Evolutionary conservation across 2,329 filamentous ascomycete species (phyloP).

Genomic region (Chaetomiaceae sp.): DNA sequence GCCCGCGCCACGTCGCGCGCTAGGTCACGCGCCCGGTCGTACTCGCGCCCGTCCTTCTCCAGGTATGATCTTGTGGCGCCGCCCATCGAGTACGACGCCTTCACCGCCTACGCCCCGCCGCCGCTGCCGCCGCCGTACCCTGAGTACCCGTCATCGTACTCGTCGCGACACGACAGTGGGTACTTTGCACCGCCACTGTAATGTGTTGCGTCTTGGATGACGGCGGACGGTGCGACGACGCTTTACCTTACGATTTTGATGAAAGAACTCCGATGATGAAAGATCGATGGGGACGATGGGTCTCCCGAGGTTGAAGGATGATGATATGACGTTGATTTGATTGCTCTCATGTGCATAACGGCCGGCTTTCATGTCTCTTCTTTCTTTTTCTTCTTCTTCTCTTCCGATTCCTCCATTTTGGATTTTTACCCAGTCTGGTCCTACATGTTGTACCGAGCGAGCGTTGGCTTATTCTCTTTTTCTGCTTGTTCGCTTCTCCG

Average conservation of each 20-base stretch:
- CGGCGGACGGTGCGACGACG: background rate
- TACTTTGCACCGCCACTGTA: slow-evolving; percentile 2
- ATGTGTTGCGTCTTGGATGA: slow-evolving; percentile 5
- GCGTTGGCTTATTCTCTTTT: slow-evolving; percentile 22
- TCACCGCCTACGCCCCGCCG: slow-evolving; percentile 6
- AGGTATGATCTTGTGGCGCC: background rate
- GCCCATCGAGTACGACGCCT: slow-evolving; percentile 14
- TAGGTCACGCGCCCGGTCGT: slow-evolving; percentile 46
- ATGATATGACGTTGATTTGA: slow-evolving; percentile 12
- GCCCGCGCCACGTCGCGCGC: slow-evolving; percentile 33
- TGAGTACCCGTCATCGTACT: slow-evolving; percentile 18
- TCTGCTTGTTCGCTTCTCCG: slow-evolving; percentile 22
- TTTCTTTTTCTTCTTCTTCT: slow-evolving; percentile 20
- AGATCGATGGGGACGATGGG: background rate
- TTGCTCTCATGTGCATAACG: slow-evolving; percentile 10
- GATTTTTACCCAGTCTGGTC: background rate
- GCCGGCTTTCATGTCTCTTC: slow-evolving; percentile 13
- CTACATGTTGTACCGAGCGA: slow-evolving; percentile 17
- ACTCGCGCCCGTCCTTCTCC: slow-evolving; percentile 25
- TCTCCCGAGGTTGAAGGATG: slow-evolving; percentile 1
- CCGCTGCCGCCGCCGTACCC: slow-evolving; percentile 23
- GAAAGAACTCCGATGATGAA: slow-evolving; percentile 16
- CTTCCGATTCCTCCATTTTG: slow-evolving; percentile 4
- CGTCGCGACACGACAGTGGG: slow-evolving; percentile 12
- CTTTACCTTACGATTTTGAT: slow-evolving; percentile 21